phyloP scores from a whole-genome alignment of 768 basidiomycete species.

The Austroboletus eburneus region DNA sequence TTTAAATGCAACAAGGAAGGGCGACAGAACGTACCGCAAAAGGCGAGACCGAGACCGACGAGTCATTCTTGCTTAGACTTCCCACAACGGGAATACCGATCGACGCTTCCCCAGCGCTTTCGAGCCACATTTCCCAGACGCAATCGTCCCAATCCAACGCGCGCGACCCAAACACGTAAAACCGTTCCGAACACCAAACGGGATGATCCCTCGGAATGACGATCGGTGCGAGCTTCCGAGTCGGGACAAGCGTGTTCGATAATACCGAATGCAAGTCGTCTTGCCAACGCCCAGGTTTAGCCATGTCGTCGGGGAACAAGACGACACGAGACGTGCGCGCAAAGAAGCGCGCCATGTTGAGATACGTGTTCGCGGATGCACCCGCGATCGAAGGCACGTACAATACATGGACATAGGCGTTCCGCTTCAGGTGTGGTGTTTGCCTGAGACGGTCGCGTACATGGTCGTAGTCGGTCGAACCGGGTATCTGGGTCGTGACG shows the following conservation, averaged over 20 bases:
- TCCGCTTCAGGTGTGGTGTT: conserved; percentile 9
- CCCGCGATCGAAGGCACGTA: conserved; percentile 36
- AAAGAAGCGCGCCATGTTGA: conserved; percentile 63
- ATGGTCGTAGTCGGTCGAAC: conserved; percentile 19
- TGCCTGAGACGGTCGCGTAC: conserved; percentile 16
- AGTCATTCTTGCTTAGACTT: neutral
- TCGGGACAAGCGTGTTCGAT: conserved; percentile 32
- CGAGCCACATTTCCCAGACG: conserved; percentile 61
- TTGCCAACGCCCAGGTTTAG: conserved; percentile 13
- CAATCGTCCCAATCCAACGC: conserved; percentile 59
- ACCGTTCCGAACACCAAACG: conserved; percentile 61
- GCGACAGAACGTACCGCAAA: conserved; percentile 14
- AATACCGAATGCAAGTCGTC: conserved; percentile 23
- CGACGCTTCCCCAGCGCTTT: conserved; percentile 42
- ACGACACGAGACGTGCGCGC: conserved; percentile 44
- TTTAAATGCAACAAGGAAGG: conserved; percentile 31
- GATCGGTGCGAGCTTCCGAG: conserved; percentile 43
- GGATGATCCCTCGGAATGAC: conserved; percentile 41
- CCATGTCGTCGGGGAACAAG: conserved; percentile 49
- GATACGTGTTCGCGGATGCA: conserved; percentile 45
- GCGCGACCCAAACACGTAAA: conserved; percentile 43
- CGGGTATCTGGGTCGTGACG: conserved; percentile 33
- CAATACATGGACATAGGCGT: conserved; percentile 46
- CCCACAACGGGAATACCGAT: conserved; percentile 13
- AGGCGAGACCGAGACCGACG: conserved; percentile 13